Evolutionary conservation across 768 basidiomycete species (phyloP).

Genomic region (Naganishia kalamii): DNA sequence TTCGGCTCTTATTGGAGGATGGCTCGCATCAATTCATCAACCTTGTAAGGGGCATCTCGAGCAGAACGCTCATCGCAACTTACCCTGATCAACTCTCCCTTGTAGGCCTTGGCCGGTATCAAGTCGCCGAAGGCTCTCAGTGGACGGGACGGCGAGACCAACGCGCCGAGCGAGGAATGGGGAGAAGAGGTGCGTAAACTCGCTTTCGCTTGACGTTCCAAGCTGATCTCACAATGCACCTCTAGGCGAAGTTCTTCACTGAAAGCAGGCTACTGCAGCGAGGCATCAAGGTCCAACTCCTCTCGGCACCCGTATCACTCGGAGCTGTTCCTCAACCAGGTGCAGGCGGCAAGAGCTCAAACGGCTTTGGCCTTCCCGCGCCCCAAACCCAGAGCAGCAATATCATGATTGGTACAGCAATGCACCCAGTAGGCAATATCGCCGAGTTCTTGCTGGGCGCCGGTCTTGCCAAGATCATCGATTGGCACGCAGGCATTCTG

Average conservation of each 20-base stretch:
- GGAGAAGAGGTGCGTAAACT: constrained; percentile 83
- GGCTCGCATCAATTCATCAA: constrained; percentile 86
- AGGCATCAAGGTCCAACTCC: constrained; percentile 44
- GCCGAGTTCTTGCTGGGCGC: constrained; percentile 77
- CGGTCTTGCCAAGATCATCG: constrained; percentile 84
- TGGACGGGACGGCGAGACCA: constrained; percentile 35
- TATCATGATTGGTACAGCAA: constrained; percentile 73
- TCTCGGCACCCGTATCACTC: constrained; percentile 56
- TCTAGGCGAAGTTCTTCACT: constrained; percentile 87
- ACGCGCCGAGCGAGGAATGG: constrained; percentile 62
- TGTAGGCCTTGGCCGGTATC: constrained; percentile 41
- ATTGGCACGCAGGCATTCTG: constrained; percentile 97
- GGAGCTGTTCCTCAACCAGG: constrained; percentile 69
- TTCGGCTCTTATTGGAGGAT: constrained; percentile 78
- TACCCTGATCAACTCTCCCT: neutral
- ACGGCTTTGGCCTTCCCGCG: constrained; percentile 47
- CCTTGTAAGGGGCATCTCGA: constrained; percentile 54
- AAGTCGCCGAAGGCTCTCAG: constrained; percentile 43
- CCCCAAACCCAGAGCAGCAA: constrained; percentile 62
- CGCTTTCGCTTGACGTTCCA: no score
- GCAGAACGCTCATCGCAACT: neutral
- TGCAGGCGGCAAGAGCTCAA: constrained; percentile 74
- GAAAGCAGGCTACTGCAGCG: constrained; percentile 52
- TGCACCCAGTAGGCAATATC: constrained; percentile 90
- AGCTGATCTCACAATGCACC: no score